A percentile compares a stretch with the other conserved stretches of the same genome.
Evolutionary conservation across 805 yeast genomes (phyloP).

Genomic region (Myxozyma neotropica): DNA sequence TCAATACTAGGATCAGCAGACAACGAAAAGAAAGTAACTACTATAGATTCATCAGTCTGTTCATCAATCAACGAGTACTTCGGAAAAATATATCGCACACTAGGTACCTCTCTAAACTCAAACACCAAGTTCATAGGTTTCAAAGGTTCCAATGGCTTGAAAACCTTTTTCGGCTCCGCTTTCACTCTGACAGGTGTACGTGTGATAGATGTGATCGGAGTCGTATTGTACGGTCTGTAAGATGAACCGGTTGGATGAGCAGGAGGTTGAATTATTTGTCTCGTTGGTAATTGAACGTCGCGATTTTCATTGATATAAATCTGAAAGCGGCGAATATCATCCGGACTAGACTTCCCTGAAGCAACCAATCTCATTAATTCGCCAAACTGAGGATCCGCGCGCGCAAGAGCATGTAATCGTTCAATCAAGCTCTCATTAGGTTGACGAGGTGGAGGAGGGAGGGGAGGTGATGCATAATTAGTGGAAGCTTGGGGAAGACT

Average conservation of each 20-base stretch:
- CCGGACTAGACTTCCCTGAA: conserved; percentile 70
- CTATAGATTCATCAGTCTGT: conserved; percentile 33
- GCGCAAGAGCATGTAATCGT: conserved; percentile 80
- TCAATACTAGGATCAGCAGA: neutral
- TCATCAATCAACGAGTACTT: conserved; percentile 74
- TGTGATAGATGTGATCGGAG: neutral
- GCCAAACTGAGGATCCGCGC: conserved; percentile 66
- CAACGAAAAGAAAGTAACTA: conserved; percentile 10
- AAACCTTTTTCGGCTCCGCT: conserved; percentile 4
- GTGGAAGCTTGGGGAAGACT: neutral
- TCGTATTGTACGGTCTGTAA: neutral
- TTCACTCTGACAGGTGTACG: conserved; percentile 4
- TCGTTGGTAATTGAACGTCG: neutral
- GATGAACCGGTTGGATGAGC: neutral
- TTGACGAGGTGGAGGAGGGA: conserved; percentile 5
- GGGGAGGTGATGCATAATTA: neutral
- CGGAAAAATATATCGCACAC: conserved; percentile 74
- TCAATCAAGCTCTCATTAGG: conserved; percentile 60
- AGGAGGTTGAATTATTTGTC: neutral
- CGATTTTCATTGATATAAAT: conserved; percentile 61
- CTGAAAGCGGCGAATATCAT: conserved; percentile 77
- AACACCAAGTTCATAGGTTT: conserved; percentile 59
- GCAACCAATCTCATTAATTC: conserved; percentile 84
- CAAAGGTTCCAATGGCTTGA: conserved; percentile 26
- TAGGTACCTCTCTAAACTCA: conserved; percentile 71